A percentile compares a stretch with the other conserved stretches of the same genome.
Conservation (phyloP, 140 eudicot genomes). For the Oenanthe javanica region DNA sequence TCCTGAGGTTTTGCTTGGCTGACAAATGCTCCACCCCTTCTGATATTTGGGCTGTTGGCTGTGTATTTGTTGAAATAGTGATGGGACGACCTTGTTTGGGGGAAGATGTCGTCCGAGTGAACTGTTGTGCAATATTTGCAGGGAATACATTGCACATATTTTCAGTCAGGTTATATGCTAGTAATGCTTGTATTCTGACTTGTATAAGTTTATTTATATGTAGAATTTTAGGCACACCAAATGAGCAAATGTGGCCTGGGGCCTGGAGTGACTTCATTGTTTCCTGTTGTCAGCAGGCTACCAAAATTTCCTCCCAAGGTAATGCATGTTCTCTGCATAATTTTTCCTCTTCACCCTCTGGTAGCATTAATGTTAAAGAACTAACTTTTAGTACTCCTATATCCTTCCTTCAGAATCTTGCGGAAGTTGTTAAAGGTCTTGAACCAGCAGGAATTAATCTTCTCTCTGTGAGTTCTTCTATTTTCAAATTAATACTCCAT, state of each 20-base stretch:
- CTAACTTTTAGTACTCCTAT: background rate
- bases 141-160: background rate
- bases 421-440: constrained; percentile 2
- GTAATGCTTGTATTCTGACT: background rate
- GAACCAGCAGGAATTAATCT: constrained; percentile 12
- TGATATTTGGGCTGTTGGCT: constrained; percentile 6
- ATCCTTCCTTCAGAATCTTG: background rate
- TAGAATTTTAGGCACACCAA: constrained; percentile 12
- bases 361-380: background rate
- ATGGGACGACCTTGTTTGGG: background rate
- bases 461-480: constrained; percentile 1
- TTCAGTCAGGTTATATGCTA: background rate
- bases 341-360: background rate
- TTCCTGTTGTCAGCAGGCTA: background rate
- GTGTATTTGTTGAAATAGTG: constrained; percentile 8
- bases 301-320: background rate
- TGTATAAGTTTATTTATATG: background rate
- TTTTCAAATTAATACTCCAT: background rate
- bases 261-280: constrained; percentile 5
- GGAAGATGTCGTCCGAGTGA: background rate
- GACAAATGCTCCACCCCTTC: constrained; percentile 1
- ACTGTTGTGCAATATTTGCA: background rate
- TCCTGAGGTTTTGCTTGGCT: constrained; percentile 4
- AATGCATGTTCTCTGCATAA: background rate
- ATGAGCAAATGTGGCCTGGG: constrained; percentile 13